phyloP scores from a whole-genome alignment of 805 yeast genomes.

The Pichia phayaonensis region DNA sequence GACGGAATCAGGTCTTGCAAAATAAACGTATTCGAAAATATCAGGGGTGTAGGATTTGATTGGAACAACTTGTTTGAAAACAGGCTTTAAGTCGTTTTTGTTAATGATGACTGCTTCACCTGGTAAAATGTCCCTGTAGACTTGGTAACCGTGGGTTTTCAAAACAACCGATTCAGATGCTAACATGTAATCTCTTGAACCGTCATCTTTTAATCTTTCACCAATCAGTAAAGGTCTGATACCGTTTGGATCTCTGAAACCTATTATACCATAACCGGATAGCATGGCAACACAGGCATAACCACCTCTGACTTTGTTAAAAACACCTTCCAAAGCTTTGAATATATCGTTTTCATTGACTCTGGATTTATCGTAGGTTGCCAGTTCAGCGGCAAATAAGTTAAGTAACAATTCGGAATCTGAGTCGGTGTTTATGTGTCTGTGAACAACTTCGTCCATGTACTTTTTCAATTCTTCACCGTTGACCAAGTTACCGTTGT shows the following conservation, averaged over 20 bases:
- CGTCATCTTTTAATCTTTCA: constrained; percentile 63
- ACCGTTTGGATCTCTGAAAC: constrained; percentile 96
- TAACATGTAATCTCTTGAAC: constrained; percentile 79
- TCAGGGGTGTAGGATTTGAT: constrained; percentile 83
- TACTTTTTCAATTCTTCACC: constrained; percentile 67
- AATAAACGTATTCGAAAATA: constrained; percentile 93
- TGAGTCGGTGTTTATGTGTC: constrained; percentile 95
- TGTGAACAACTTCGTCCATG: constrained; percentile 88
- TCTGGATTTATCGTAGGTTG: constrained; percentile 85
- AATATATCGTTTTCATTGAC: constrained; percentile 87
- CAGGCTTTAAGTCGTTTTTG: constrained; percentile 63
- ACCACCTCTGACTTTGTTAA: constrained; percentile 83
- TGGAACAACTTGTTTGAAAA: constrained; percentile 79
- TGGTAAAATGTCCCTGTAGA: constrained; percentile 76
- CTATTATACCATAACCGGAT: constrained; percentile 93
- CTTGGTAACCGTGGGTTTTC: constrained; percentile 81
- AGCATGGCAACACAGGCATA: constrained; percentile 92
- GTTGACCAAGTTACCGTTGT: constrained; percentile 93
- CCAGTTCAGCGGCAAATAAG: constrained; percentile 86
- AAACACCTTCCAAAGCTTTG: constrained; percentile 77
- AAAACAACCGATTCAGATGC: constrained; percentile 94
- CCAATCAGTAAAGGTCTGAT: constrained; percentile 88
- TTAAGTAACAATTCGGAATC: constrained; percentile 89
- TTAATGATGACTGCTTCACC: constrained; percentile 96
- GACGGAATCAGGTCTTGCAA: constrained; percentile 96